Percentiles rank a stretch among this genome's conserved stretches.
phyloP scores from a whole-genome alignment of 2,329 filamentous ascomycete species.

The Xylaria sp. region DNA sequence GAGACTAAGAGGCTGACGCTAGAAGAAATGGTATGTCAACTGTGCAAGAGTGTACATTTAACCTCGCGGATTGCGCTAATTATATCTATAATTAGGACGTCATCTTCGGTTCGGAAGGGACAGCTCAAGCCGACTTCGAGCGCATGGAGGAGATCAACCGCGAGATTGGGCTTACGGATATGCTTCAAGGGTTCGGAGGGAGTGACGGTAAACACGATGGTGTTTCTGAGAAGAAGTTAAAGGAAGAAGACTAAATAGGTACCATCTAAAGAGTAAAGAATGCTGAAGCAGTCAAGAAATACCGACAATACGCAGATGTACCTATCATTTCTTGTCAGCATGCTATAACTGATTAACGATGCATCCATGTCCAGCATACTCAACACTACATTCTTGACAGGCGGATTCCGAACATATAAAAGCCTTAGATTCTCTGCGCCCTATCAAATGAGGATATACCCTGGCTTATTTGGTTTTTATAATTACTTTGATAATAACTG shows the following conservation, averaged over 20 bases:
- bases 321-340: not conserved
- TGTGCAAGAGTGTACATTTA: not conserved
- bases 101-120: conserved; percentile 74
- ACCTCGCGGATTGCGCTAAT: not conserved
- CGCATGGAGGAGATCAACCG: conserved; percentile 78
- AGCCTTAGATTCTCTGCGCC: too few species aligned
- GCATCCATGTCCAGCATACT: not conserved
- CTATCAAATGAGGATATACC: too few species aligned
- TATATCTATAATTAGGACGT: conserved; percentile 61
- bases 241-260: conserved; percentile 19
- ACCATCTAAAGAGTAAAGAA: not conserved
- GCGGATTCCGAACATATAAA: not conserved
- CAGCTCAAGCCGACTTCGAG: conserved; percentile 73
- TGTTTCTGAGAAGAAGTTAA: conserved; percentile 40
- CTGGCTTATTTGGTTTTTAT: too few species aligned
- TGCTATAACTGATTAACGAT: not conserved
- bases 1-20: conserved; percentile 73
- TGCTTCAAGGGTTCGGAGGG: conserved; percentile 49
- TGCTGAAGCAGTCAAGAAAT: not conserved
- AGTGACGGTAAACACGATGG: conserved; percentile 42
- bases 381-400: not conserved
- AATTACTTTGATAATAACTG: too few species aligned
- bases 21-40: conserved; percentile 67
- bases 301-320: not conserved
- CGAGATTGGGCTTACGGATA: conserved; percentile 71